Evolutionary conservation across 805 yeast genomes (phyloP).

Genomic region (Nakazawaea holstii): DNA sequence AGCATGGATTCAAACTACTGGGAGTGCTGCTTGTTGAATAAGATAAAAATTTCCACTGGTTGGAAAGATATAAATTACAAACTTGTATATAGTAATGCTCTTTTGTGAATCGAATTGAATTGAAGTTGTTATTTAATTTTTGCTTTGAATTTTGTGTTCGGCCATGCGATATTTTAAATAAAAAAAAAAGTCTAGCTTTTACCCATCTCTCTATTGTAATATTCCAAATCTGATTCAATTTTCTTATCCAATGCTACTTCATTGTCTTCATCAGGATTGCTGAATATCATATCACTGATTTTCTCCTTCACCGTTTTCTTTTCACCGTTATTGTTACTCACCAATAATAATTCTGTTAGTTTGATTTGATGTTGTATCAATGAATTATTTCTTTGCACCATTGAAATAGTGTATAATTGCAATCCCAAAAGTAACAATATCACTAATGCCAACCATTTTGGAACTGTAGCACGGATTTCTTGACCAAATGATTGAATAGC

Average conservation of each 20-base stretch:
- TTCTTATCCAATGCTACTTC: neutral
- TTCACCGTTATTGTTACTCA: neutral
- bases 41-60: neutral
- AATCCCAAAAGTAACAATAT: constrained; percentile 18
- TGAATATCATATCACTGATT: neutral
- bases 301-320: neutral
- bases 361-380: constrained; percentile 13
- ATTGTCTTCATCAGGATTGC: neutral
- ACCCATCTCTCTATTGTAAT: neutral
- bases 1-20: constrained; percentile 9
- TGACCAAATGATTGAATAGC: constrained; percentile 10
- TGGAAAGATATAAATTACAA: neutral
- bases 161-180: too few relatives aligned
- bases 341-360: neutral
- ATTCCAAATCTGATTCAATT: neutral
- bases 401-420: constrained; percentile 18
- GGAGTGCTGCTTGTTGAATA: constrained; percentile 2
- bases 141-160: neutral
- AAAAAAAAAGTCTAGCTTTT: neutral
- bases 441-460: constrained; percentile 19
- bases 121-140: neutral
- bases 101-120: too few relatives aligned
- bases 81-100: neutral
- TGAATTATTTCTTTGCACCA: constrained; percentile 20
- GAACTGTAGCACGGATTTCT: constrained; percentile 15